Conservation (phyloP, 805 yeast species). For the Cyberlindnera euphorbiiphila region DNA sequence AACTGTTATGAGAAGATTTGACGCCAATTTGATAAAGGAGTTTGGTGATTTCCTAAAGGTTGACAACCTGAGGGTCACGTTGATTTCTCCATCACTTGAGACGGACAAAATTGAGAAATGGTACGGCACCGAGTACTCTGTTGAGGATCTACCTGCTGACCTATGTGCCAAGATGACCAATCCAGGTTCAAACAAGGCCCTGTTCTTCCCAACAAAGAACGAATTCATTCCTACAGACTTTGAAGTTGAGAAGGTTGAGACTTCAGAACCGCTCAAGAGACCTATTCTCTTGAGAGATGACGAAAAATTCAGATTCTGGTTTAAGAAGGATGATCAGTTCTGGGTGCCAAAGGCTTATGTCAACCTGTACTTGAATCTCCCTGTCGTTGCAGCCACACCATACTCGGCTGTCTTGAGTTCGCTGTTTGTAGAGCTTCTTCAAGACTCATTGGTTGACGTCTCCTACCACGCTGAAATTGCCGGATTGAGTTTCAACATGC, state of each 20-base stretch:
- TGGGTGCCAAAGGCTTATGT: slow-evolving; percentile 84
- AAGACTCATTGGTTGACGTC: slow-evolving; percentile 69
- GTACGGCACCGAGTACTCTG: slow-evolving; percentile 83
- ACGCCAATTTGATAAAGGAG: slow-evolving; percentile 47
- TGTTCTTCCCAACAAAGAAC: slow-evolving; percentile 70
- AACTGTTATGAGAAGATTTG: slow-evolving; percentile 53
- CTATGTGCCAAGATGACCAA: slow-evolving; percentile 34
- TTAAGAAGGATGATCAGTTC: slow-evolving; percentile 83
- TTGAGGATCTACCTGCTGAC: slow-evolving; percentile 39
- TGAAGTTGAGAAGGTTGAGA: slow-evolving; percentile 44
- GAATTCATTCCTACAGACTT: slow-evolving; percentile 81
- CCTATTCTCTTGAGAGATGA: slow-evolving; percentile 61
- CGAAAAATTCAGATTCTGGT: slow-evolving; percentile 66
- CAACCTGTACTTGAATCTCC: slow-evolving; percentile 59
- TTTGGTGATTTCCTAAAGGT: slow-evolving; percentile 49
- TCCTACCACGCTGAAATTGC: slow-evolving; percentile 85
- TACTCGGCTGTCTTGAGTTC: slow-evolving; percentile 53
- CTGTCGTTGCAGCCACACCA: slow-evolving; percentile 59
- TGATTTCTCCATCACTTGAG: slow-evolving; percentile 50
- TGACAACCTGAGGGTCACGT: slow-evolving; percentile 54
- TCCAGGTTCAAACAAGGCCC: slow-evolving; percentile 30
- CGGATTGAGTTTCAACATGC: slow-evolving; percentile 58
- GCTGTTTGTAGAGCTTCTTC: slow-evolving; percentile 64
- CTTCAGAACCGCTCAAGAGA: slow-evolving; percentile 36
- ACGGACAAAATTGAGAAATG: slow-evolving; percentile 64